Conservation (phyloP, 441 rosid genomes). For the Erysimum pusillum region DNA sequence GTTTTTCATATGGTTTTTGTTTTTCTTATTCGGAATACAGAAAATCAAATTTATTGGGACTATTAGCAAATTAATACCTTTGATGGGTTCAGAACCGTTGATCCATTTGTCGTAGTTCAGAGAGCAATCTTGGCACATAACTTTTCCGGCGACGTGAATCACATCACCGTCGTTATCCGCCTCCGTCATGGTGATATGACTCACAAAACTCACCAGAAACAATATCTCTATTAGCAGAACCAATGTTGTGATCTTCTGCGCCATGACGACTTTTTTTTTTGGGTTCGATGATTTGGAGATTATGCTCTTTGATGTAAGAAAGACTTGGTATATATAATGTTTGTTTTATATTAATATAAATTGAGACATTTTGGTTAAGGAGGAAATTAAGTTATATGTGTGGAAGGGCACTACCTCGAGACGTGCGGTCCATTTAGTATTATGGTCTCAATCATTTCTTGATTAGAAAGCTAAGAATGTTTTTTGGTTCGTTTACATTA, state of each 20-base stretch:
- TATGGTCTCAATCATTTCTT: slow-evolving; percentile 17
- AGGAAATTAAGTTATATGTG: slow-evolving; percentile 33
- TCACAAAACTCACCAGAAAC: slow-evolving; percentile 39
- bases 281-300: slow-evolving; percentile 5
- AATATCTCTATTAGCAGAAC: slow-evolving; percentile 46
- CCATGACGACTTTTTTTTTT: slow-evolving; percentile 41
- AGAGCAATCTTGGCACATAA: slow-evolving; percentile 82
- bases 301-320: slow-evolving; percentile 25
- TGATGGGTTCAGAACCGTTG: slow-evolving; percentile 64
- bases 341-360: neutral
- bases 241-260: slow-evolving; percentile 29
- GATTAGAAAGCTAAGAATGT: neutral
- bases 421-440: slow-evolving; percentile 62
- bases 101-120: slow-evolving; percentile 68
- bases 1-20: neutral
- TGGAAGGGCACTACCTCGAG: slow-evolving; percentile 59
- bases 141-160: slow-evolving; percentile 71
- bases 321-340: slow-evolving; percentile 32
- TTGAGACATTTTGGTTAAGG: neutral
- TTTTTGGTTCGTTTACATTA: neutral
- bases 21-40: neutral
- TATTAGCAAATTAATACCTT: slow-evolving; percentile 55
- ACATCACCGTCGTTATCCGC: slow-evolving; percentile 46
- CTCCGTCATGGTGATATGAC: slow-evolving; percentile 18
- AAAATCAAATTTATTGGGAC: neutral